Base-by-base conservation (phyloP, 352 stramenopile species). In the Globisporangium sylvaticum region DNA sequence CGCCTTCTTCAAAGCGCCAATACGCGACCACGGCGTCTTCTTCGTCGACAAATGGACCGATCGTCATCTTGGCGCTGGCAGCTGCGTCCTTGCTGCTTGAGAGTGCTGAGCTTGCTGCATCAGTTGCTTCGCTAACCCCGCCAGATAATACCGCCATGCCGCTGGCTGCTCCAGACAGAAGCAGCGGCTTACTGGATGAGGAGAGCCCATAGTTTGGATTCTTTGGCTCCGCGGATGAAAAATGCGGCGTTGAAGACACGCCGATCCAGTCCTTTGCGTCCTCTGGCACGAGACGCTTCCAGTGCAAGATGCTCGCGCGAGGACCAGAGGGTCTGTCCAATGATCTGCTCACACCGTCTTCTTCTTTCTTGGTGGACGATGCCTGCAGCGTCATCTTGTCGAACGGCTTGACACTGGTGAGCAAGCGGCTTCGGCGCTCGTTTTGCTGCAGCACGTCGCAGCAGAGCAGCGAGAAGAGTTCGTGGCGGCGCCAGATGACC, bases 1-100 rank as follows among this genome's bases (percentile, higher is more conserved):
- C 68, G 8, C 80, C 87, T 79, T 95, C 87, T 76, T 95, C 87
- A 65, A 95, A 95, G 18, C 87, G 78, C 87, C 87, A 95, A 64
- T 95, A 95, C 7, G 83, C 85, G 25, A 94, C 83, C 18, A 95
- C 84, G 3, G 84, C 84, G 65, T 95, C 85, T 64, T 94, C 87
- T 64, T 95, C 87, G 20, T 94, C 87, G 24, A 93, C 71, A 59
- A 94, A 95, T 39, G 87, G 87, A 22, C 87, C 87, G 65, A 95
- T 92, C 3, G 78, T 89, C 71, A 84, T 81, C 70, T 88, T 90
- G 44, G 65, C 68, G 2, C 55, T 58, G 42, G 15, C 39, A 48
- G 39, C 15, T 48, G 39, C 4, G 8, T 48, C 39, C 39, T 53
- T 46, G 22, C 15, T 55, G 18, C 39, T 64, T 29, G 50, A 22